Evolutionary conservation across 2,329 filamentous ascomycete genomes (phyloP), one percentile per base, ranked within the genome.

Genomic region (Xylogone sp.): DNA sequence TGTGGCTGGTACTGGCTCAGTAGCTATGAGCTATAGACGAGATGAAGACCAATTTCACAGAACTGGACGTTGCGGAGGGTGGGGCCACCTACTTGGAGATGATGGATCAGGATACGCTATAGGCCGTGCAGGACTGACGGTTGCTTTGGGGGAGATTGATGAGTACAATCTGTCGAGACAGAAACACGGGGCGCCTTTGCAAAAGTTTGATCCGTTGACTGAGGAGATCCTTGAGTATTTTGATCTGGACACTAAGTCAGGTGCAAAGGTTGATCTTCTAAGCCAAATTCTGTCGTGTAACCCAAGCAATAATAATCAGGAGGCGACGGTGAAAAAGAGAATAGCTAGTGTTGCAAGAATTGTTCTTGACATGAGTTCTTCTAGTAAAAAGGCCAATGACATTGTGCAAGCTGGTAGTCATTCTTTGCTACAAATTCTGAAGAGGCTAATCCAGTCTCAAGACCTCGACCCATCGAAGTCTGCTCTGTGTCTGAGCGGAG

Each of bases 41-140:
- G 48, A 57, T 16, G 34, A 45, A 46, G 45, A 48, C 3, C 48
- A 50, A 0, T 63, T 67, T 29, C 42, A 55, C 6, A 64, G 65
- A 1, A 62, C 63, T 2, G 65, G 63, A n/a, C 64, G 72, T 2
- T 62, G 64, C 3, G 73, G 73, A 2, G 73, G 73, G 12, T 75
- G 73, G 73, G 72, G 73, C 2, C 62, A 69, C 50, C 58, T 74
- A 4, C 59, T 75, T 2, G 71, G 73, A 1, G 73, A 76, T 46
- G 70, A 75, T 34, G 73, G 73, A 0, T 67, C 66, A 1, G 73
- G 70, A 2, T 74, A 68, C 54, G 64, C 66, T 1, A 69, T 75
- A 13, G 72, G 72, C 1, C 45, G 53, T 16, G 45, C 49, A 13
- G 53, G 44, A 13, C 13, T 31, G 13, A 31, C 8, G 13, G 27